Conservation (phyloP, 108 stramenopile genomes). For the Mayamaea pseudoterrestris region DNA sequence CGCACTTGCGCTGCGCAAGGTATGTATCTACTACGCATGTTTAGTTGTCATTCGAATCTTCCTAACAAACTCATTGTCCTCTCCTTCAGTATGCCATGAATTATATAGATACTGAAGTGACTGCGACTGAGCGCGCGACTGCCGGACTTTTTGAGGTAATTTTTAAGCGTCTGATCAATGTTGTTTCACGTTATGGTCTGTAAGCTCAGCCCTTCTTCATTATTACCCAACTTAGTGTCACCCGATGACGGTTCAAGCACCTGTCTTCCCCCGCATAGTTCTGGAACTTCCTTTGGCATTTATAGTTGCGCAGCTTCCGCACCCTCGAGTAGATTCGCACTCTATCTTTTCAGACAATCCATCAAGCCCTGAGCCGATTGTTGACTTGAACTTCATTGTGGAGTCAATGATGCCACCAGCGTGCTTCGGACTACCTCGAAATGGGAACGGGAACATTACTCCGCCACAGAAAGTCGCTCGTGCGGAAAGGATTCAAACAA, state of each 20-base stretch:
- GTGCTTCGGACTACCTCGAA: conserved; percentile 30
- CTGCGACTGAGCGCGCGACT: conserved; percentile 30
- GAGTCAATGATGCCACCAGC: conserved; percentile 61
- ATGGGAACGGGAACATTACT: too few species aligned
- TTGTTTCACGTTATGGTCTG: too few species aligned
- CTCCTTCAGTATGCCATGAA: conserved; percentile 56
- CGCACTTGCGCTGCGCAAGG: conserved; percentile 55
- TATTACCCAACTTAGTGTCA: too few species aligned
- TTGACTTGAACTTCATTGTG: conserved; percentile 51
- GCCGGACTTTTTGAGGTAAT: conserved; percentile 66
- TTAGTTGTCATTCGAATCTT: too few species aligned
- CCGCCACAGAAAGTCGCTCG: neutral
- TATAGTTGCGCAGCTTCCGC: conserved; percentile 50
- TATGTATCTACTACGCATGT: too few species aligned
- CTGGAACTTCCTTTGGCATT: conserved; percentile 61
- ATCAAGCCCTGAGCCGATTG: conserved; percentile 35
- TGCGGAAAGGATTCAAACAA: too few species aligned
- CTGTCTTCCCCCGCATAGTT: conserved; percentile 50
- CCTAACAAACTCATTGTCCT: too few species aligned
- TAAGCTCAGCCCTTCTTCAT: too few species aligned
- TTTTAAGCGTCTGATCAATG: too few species aligned
- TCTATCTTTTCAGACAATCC: too few species aligned
- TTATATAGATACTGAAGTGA: conserved; percentile 21
- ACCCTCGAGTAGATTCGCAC: conserved; percentile 20
- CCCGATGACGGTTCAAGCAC: conserved; percentile 42